Evolutionary conservation across 1,139 yeast species (phyloP).

Genomic region (Torulaspora globosa): DNA sequence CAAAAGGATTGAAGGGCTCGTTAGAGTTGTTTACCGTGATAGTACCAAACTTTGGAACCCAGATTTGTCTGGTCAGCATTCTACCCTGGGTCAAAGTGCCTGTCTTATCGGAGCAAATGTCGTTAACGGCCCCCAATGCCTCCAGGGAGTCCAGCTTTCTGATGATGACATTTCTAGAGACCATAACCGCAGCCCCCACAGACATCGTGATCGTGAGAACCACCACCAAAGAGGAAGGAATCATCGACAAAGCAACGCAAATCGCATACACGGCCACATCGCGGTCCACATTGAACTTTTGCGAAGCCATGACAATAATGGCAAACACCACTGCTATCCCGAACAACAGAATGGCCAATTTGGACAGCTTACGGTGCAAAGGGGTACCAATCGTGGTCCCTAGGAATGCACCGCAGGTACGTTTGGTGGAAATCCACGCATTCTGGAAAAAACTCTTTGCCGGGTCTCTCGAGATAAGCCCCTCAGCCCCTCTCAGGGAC

Average conservation of each 20-base stretch:
- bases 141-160: conserved; percentile 91
- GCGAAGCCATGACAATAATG: conserved; percentile 73
- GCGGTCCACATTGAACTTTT: conserved; percentile 90
- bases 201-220: conserved; percentile 96
- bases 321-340: conserved; percentile 84
- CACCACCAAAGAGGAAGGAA: conserved; percentile 96
- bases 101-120: conserved; percentile 91
- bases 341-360: conserved; percentile 80
- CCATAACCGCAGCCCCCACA: conserved; percentile 93
- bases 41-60: conserved; percentile 79
- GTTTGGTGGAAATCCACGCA: conserved; percentile 41
- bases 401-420: conserved; percentile 59
- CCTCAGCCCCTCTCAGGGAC: conserved; percentile 86
- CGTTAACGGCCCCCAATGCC: conserved; percentile 93
- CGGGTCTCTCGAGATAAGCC: conserved; percentile 62
- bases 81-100: conserved; percentile 95
- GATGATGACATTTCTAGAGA: conserved; percentile 86
- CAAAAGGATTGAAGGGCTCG: conserved; percentile 70
- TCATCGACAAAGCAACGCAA: conserved; percentile 95
- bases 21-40: conserved; percentile 54
- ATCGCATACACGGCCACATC: conserved; percentile 94
- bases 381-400: conserved; percentile 87
- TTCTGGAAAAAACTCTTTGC: conserved; percentile 38
- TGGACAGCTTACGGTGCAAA: conserved; percentile 89
- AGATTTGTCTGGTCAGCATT: conserved; percentile 84